These are phyloP conservation scores for Agarophyton chilense DNA, from an alignment of 23 red algal genomes.

Conservation along the genomic window DNA sequence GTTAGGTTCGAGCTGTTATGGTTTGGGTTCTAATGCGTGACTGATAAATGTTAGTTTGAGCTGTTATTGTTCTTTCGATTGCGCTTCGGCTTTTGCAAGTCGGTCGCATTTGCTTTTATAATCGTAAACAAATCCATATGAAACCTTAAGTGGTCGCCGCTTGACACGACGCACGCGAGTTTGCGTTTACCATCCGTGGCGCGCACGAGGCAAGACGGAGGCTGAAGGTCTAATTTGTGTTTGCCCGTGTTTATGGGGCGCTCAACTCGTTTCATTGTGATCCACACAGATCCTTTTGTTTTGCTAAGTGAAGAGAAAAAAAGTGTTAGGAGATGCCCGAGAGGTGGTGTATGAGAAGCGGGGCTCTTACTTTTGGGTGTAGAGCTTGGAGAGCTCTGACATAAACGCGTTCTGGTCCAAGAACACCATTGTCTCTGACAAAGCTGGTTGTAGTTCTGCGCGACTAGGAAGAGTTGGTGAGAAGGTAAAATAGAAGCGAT, in stretches of 20 bases:
- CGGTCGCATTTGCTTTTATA: constrained; percentile 62
- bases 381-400: constrained; percentile 77
- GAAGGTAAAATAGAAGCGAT: too few species aligned
- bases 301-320: constrained; percentile 52
- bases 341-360: not conserved
- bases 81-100: constrained; percentile 59
- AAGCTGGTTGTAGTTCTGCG: not conserved
- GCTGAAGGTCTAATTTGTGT: constrained; percentile 26
- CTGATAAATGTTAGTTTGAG: not conserved
- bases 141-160: constrained; percentile 61
- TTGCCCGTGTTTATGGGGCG: constrained; percentile 52
- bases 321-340: not conserved
- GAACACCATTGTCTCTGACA: constrained; percentile 40
- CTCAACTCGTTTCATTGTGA: constrained; percentile 69
- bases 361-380: constrained; percentile 57
- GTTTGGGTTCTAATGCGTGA: too few species aligned
- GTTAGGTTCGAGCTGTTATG: not conserved
- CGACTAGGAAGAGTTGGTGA: too few species aligned
- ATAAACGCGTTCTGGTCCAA: constrained; percentile 75
- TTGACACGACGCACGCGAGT: constrained; percentile 53
- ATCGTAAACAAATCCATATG: constrained; percentile 76
- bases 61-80: constrained; percentile 1
- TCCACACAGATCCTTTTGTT: constrained; percentile 70
- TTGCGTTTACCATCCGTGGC: constrained; percentile 75
- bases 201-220: constrained; percentile 60